These are phyloP conservation scores for Trichoderma breve DNA, from an alignment of 2,329 filamentous ascomycete species.

Conservation along the genomic window DNA sequence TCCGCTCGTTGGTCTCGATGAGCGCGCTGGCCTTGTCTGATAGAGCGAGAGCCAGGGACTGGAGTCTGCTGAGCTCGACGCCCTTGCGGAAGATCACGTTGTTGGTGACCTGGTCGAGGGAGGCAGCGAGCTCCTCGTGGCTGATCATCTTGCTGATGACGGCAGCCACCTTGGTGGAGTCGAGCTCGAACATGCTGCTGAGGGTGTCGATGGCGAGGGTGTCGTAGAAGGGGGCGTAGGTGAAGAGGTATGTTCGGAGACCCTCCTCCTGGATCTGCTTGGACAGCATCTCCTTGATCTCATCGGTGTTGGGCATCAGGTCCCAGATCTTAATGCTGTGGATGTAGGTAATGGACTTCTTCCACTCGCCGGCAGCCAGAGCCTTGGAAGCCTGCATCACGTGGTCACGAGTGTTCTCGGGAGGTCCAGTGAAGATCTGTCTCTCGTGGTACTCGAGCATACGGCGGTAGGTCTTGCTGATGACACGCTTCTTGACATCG, in stretches of 20 bases:
- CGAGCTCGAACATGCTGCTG: constrained; percentile 91
- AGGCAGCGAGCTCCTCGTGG: constrained; percentile 94
- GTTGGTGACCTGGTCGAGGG: constrained; percentile 94
- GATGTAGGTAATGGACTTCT: constrained; percentile 90
- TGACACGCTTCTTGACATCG: constrained; percentile 94
- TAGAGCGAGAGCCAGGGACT: constrained; percentile 89
- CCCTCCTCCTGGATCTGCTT: constrained; percentile 99
- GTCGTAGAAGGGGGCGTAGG: constrained; percentile 98
- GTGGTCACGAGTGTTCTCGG: constrained; percentile 97
- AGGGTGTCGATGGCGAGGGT: constrained; percentile 85
- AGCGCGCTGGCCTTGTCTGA: constrained; percentile 95
- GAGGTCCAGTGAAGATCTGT: constrained; percentile 97
- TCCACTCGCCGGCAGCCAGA: constrained; percentile 95
- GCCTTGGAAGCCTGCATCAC: constrained; percentile 99
- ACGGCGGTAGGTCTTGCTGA: constrained; percentile 98
- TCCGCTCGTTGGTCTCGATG: constrained; percentile 96
- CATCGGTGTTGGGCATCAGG: constrained; percentile 85
- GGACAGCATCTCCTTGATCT: constrained; percentile 95
- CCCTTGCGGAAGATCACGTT: constrained; percentile 99
- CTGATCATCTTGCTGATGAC: constrained; percentile 99
- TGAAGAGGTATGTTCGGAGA: constrained; percentile 97
- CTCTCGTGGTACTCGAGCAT: constrained; percentile 99
- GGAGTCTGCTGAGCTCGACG: constrained; percentile 92
- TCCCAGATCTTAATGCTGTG: constrained; percentile 99
- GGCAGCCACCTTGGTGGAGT: constrained; percentile 85